Base-by-base conservation (phyloP, 2,329 filamentous ascomycete species). In the Coniella lustricola region DNA sequence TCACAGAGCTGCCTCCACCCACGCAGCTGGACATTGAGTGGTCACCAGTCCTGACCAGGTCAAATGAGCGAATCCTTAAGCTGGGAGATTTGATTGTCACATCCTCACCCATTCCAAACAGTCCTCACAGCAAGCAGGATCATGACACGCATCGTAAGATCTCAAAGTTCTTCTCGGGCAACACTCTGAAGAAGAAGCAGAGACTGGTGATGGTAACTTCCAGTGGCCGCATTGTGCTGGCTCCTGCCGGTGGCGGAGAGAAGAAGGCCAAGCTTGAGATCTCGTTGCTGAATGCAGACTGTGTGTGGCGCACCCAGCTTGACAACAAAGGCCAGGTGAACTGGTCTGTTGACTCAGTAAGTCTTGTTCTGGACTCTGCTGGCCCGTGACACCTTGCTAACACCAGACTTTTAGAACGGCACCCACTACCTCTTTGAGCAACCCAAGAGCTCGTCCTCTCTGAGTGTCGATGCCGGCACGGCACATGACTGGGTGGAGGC, bases 21-120 rank as follows among this genome's bases (percentile, higher is more conserved):
- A 95, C 87, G 44, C 93, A 97, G 64, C 73, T 98, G 21, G 93
- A 98, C 62, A 95, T 98, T 49, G 93, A 98, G 67, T 98, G 93
- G 93, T 96, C 91, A 1, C 93, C 93, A 1, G 90, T 98, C 4
- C 72, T 98, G 48, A 96, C 87, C 9, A 83, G 84, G 60, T 84
- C 82, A 51, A 96, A 97, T 61, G 93, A 98, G 67, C 81, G 93
- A 32, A 98, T 98, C 57, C 67, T 98, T 54, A 96, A 95, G 65
- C 74, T 98, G 18, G 93, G 93, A 2, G 95, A 98, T 60, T 71
- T 96, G 54, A 79, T 90, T 65, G 90, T 98, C 7, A 75, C 87
- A 34, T 85, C 88, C 5, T 81, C 87, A 2, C 85, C 90, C 9
- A 76, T 90, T 46, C 77, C 86, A 9, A 85, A 87, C 60, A 87